Base-by-base conservation (phyloP, 768 basidiomycete species). In the Suillus subaureus region DNA sequence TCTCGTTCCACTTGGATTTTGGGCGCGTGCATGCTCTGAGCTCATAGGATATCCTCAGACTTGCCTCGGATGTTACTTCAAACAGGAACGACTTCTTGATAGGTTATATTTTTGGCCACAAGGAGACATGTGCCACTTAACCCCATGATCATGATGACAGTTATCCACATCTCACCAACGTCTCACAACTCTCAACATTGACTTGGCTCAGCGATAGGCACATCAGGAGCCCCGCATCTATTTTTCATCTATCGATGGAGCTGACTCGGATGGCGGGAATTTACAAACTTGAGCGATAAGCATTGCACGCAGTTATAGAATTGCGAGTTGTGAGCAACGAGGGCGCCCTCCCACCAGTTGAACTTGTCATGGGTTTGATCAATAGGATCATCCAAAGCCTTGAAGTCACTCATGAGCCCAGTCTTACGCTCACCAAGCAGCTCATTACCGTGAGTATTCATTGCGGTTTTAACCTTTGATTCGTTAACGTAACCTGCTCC, bases 371-470 rank as follows among this genome's bases (percentile, higher is more conserved):
- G 77, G 70, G 66, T 21, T 35, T 73, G 57, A 57, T 69, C 65
- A 71, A 68, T 51, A 73, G 68, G 64, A 61, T 77, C 16, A 52
- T 71, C 33, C 71, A 68, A 65, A 68, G 67, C 67, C 70, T 88
- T 11, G 88, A 90, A 74, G 83, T 89, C 60, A 74, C 80, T 62
- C 85, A 84, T 69, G 79, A 85, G 23, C 81, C 84, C 28, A 84
- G 82, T 49, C 72, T 88, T 70, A 83, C 85, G 35, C 81, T 84
- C 66, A 79, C 76, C 55, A 81, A 90, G 72, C 76, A 87, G 61
- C 87, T 90, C 74, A 79, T 91, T 70, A 81, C 82, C 63, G 87
- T 89, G 65, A 66, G 82, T 75, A 35, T 67, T 47, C 62, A 42
- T 65, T 63, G 35, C 49, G 40, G 47, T 62, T 35, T 64, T 45